Base-by-base conservation (phyloP, 148 eudicot species). In the Agrostemma githago region DNA sequence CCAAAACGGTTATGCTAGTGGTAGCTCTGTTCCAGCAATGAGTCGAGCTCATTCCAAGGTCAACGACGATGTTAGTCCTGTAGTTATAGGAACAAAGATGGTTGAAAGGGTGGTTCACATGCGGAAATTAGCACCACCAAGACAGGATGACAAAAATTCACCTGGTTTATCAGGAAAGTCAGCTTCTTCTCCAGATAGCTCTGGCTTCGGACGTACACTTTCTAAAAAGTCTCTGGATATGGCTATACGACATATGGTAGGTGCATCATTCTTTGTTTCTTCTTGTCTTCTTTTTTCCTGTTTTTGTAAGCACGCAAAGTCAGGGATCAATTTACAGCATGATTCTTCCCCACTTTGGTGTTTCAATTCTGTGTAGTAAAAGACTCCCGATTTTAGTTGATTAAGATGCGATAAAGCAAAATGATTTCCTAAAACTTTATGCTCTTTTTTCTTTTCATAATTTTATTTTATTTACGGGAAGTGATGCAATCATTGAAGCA, bases 191-290 rank as follows among this genome's bases (percentile, higher is more conserved):
- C 97, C 97, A 37, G 99, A 95, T 79, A 86, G 97, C 81, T 73
- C 89, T 6, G 97, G 99, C 51, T 95, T 95, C 78, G 99, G 99
- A 68, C 86, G 99, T 66, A 85, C 92, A 62, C 88, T 92, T 51
- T 95, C 99, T 2, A 95, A 95, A 80, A 95, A 95, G 82, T 95
- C 99, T 58, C 76, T 92, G 66, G 99, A 95, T 80, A 95, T 95
- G 99, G 99, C 99, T 51, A 88, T 95, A 72, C 85, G 99, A 82
- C 99, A 95, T 78, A 91, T 91, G 97, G 97, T 91, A 83, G 42
- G 90, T 71, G 70, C 68, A 16, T 77, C 41, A 57, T 73, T 38
- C 68, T 81, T 65, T 19, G 3, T 79, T 68, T 73, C 26, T 39
- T 8, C 74, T 38, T 11, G 12, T 9, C 68, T 34, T 39, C 17